These are phyloP conservation scores for Lobosporangium transversale DNA, from an alignment of 192 early-diverging fungal species.

Conservation along the genomic window DNA sequence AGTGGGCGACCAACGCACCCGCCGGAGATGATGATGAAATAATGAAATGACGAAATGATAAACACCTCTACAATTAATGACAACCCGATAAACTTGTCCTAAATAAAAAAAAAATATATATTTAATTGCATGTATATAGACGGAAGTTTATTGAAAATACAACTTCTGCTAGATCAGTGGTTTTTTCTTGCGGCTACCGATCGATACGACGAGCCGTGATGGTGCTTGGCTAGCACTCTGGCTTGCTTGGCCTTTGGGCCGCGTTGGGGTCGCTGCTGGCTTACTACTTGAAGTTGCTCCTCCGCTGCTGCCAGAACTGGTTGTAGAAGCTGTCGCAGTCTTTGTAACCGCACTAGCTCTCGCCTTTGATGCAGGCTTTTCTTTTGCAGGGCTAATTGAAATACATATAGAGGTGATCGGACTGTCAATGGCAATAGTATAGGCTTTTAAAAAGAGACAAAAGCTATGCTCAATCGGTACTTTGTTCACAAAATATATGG, in stretches of 20 bases:
- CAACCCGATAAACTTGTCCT: background rate
- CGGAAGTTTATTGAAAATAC: too few relatives aligned
- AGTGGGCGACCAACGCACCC: slow-evolving; percentile 17
- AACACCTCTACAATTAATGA: background rate
- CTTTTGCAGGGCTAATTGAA: slow-evolving; percentile 1
- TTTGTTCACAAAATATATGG: background rate
- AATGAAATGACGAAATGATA: background rate
- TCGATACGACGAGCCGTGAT: slow-evolving; percentile 21
- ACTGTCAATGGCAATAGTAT: background rate
- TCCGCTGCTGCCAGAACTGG: slow-evolving; percentile 20
- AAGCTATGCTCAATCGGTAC: too few relatives aligned
- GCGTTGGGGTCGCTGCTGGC: background rate
- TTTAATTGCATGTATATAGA: too few relatives aligned
- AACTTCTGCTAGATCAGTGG: too few relatives aligned
- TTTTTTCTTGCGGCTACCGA: slow-evolving; percentile 40
- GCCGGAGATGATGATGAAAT: slow-evolving; percentile 19
- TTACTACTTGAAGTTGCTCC: background rate
- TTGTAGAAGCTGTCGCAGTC: slow-evolving; percentile 2
- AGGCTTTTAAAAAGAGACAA: background rate
- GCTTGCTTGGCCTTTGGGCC: background rate
- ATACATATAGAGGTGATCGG: background rate
- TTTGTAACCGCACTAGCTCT: slow-evolving; percentile 2
- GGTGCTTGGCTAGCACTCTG: slow-evolving; percentile 14
- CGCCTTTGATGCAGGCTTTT: slow-evolving; percentile 1
- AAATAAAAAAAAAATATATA: slow-evolving; percentile 1